These are phyloP conservation scores for Chiua sp. DNA, from an alignment of 1,284 basidiomycete genomes.

Conservation along the genomic window DNA sequence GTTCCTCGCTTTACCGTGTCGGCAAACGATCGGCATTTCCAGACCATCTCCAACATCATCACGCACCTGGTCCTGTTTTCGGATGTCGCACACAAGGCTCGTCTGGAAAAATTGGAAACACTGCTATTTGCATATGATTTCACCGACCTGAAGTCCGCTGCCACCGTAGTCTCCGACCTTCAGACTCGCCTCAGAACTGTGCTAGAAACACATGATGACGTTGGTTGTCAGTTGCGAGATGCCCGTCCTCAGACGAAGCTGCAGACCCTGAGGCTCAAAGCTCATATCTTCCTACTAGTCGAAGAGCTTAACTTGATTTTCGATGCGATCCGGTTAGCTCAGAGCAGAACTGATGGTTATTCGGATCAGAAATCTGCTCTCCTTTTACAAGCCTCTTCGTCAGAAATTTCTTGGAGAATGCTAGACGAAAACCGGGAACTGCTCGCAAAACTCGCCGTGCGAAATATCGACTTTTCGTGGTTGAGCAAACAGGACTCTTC, in stretches of 20 bases:
- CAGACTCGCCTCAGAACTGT: constrained; percentile 80
- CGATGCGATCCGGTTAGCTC: constrained; percentile 86
- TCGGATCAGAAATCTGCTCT: constrained; percentile 84
- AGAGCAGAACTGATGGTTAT: constrained; percentile 74
- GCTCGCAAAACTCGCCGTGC: constrained; percentile 87
- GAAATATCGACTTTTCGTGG: constrained; percentile 84
- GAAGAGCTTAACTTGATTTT: constrained; percentile 90
- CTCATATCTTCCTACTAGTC: constrained; percentile 76
- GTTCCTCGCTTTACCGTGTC: constrained; percentile 91
- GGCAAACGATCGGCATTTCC: constrained; percentile 87
- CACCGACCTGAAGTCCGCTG: constrained; percentile 73
- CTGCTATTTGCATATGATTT: constrained; percentile 94
- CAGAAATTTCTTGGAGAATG: constrained; percentile 96
- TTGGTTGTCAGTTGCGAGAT: constrained; percentile 46
- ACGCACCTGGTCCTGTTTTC: constrained; percentile 89
- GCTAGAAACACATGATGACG: constrained; percentile 62
- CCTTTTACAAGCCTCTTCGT: constrained; percentile 81
- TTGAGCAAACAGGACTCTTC: constrained; percentile 91
- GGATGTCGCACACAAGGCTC: constrained; percentile 83
- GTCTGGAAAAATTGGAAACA: constrained; percentile 80
- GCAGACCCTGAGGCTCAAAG: constrained; percentile 74
- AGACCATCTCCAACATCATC: constrained; percentile 87
- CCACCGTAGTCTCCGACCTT: constrained; percentile 73
- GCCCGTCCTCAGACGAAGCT: constrained; percentile 52
- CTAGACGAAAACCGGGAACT: constrained; percentile 77